Base-by-base conservation (phyloP, 805 yeast genomes). In the Yarrowia deformans region DNA sequence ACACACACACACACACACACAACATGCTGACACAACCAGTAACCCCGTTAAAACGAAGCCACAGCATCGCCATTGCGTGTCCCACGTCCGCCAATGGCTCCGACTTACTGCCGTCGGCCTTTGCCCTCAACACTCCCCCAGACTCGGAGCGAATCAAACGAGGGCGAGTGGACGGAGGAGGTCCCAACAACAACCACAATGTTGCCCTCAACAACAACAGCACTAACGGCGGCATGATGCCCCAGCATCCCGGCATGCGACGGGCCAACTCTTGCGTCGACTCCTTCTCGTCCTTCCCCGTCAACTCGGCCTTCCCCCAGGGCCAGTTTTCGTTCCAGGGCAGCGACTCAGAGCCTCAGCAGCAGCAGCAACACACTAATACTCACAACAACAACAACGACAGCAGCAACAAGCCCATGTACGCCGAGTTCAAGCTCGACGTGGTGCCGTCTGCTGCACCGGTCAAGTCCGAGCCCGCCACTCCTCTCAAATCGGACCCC, bases 1-100 rank as follows among this genome's bases (percentile, higher is more conserved):
- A 10, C 52, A 23, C 34, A 48, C 52, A 23, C 9, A 23, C 49
- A 40, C 63, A 55, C 34, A 39, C 63, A 56, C 50, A 40, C 64
- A 56, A 23, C 14, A 60, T 60, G 66, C 66, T 60, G 52, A 60
- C 66, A 18, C 63, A 60, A 32, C 68, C 68, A 29, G 68, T 63
- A 6, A 63, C 68, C 46, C 68, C 68, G 68, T 48, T 63, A 37
- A 63, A 63, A 32, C 55, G 68, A 9, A 63, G 68, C 68, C 55
- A 63, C 37, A 48, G 56, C 56, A 40, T 63, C 46, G 67, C 64
- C 32, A 56, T 56, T 18, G 49, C 64, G 13, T 56, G 63, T 23
- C 63, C 63, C 46, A 56, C 63, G 37, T 56, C 58, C 3, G 63
- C 49, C 37, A 56, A 32, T 32, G 66, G 63, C 63, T 45, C 56